Evolutionary conservation across 1,139 yeast genomes (phyloP), one percentile per base, ranked within the genome.

Genomic region (Keqinozyma sinolaborantium): DNA sequence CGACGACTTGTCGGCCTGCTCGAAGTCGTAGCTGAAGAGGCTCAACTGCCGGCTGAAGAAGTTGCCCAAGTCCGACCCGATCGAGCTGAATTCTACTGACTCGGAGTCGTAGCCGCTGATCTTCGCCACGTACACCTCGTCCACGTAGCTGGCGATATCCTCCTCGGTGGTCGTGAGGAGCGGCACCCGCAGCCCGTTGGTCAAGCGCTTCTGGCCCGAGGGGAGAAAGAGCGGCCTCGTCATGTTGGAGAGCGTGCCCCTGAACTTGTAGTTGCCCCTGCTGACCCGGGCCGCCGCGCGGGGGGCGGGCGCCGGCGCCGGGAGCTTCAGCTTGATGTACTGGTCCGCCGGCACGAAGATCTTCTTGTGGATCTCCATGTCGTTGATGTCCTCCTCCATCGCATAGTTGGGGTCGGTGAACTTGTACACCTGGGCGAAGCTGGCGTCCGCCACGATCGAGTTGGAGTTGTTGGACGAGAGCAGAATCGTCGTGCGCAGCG

Each of bases 391-490:
- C 9, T 60, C 64, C 10, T 59, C 69, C 4, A 51, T 35, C 1
- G 58, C 37, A 38, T 50, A 58, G 26, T 53, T 61, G 2, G 70
- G 63, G 32, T 64, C 62, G 0, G 73, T 64, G 40, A 67, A 68
- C 31, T 60, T 63, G 44, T 54, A 65, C 4, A 63, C 41, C 38
- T 51, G 47, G 2, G 72, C 74, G 31, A 57, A 52, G 25, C 45
- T 48, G 1, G 53, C 42, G 36, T 68, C 72, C 0, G 62, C 45
- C n/a, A 68, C 53, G 14, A 46, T 46, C 4, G 72, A 65, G 39
- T 67, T 68, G 13, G 72, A 65, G 38, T 58, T 67, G 37, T 58
- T 65, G 2, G 73, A 66, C 0, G 73, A 65, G 14, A 67, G 47
- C 4, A 57, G 48, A n/a, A 66, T 40, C 2, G 60, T 46, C 1